These are phyloP conservation scores for Emericellopsis atlantica DNA, from an alignment of 2,329 filamentous ascomycete species.

Conservation along the genomic window DNA sequence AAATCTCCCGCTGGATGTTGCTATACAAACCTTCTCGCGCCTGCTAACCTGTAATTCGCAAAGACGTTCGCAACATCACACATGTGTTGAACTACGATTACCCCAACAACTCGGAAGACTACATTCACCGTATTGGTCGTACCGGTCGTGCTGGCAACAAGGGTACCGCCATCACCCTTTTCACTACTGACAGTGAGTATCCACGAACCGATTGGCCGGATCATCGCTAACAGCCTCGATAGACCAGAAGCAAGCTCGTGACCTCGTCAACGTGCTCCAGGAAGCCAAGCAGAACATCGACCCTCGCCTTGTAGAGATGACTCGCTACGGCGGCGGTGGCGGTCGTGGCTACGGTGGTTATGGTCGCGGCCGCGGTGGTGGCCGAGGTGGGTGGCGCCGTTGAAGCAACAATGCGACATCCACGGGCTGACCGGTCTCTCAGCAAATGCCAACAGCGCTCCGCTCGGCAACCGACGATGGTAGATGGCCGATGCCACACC, in stretches of 20 bases:
- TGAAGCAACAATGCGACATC: conserved; percentile 15
- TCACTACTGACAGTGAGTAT: conserved; percentile 95
- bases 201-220: background rate
- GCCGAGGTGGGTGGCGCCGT: conserved; percentile 33
- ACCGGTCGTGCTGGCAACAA: conserved; percentile 90
- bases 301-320: conserved; percentile 91
- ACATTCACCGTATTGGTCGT: conserved; percentile 93
- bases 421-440: conserved; percentile 21
- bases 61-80: conserved; percentile 99
- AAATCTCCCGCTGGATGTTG: conserved; percentile 21
- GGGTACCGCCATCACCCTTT: conserved; percentile 95
- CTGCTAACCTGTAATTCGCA: conserved; percentile 62
- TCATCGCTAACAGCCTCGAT: conserved; percentile 19
- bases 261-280: conserved; percentile 81
- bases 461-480: conserved; percentile 37
- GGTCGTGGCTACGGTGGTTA: conserved; percentile 63
- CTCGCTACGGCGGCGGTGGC: conserved; percentile 77
- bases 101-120: conserved; percentile 97
- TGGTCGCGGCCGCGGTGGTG: conserved; percentile 47
- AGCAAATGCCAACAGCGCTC: conserved; percentile 37
- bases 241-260: conserved; percentile 93
- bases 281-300: conserved; percentile 99
- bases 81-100: conserved; percentile 99
- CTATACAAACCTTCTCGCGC: conserved; percentile 39
- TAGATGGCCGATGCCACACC: conserved; percentile 13